These are phyloP conservation scores for Detonula confervacea DNA, from an alignment of 352 stramenopile genomes.

Conservation along the genomic window DNA sequence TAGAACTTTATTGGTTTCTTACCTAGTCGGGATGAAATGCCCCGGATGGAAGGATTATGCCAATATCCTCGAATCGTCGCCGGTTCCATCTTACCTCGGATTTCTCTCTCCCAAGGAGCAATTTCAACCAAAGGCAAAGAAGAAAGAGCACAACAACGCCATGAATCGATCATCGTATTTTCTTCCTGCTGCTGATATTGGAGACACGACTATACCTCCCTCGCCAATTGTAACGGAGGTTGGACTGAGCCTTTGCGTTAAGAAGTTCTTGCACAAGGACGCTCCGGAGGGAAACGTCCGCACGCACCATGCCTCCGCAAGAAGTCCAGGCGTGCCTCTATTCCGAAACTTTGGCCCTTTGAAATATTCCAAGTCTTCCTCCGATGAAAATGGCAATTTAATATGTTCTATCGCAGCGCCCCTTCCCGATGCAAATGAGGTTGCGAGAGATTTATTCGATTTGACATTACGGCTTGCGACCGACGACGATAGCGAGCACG, in stretches of 20 bases:
- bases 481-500: constrained; percentile 39
- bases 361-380: background rate
- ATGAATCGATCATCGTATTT: constrained; percentile 38
- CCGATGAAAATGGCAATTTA: constrained; percentile 15
- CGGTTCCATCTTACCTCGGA: constrained; percentile 48
- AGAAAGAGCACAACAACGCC: constrained; percentile 2
- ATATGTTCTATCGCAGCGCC: constrained; percentile 28
- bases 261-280: constrained; percentile 39
- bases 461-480: constrained; percentile 47
- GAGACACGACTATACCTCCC: constrained; percentile 15
- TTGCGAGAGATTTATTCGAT: constrained; percentile 57
- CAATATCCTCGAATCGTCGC: constrained; percentile 20
- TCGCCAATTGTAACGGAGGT: constrained; percentile 53
- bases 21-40: constrained; percentile 31
- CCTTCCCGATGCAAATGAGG: constrained; percentile 45
- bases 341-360: constrained; percentile 31
- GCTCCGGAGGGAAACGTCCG: background rate
- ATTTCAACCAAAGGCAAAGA: background rate
- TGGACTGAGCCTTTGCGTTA: constrained; percentile 42
- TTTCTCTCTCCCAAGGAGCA: constrained; percentile 37
- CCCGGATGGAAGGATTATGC: constrained; percentile 41
- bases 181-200: constrained; percentile 24
- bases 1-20: constrained; percentile 44
- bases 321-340: constrained; percentile 15
- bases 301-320: background rate